Conservation (phyloP, 1,284 basidiomycete genomes). For the Ceratobasidium sp. region DNA sequence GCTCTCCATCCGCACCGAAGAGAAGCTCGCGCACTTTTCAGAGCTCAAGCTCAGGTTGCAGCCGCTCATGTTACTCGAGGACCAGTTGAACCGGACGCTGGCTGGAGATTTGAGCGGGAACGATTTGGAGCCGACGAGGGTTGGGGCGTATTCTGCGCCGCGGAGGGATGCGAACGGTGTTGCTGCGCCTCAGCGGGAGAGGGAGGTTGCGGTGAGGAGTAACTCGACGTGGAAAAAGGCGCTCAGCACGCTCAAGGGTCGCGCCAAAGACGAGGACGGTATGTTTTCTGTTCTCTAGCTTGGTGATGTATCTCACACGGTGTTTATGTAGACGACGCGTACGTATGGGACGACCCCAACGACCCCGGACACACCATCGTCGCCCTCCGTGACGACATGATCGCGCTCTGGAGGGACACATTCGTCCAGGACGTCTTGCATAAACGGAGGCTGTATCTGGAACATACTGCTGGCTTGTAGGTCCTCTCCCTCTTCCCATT, state of each 20-base stretch:
- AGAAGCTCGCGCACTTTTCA: constrained; percentile 62
- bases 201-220: constrained; percentile 73
- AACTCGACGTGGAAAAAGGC: constrained; percentile 80
- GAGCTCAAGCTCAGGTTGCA: constrained; percentile 70
- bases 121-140: constrained; percentile 67
- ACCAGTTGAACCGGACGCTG: constrained; percentile 72
- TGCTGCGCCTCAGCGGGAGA: constrained; percentile 51
- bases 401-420: constrained; percentile 76
- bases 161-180: constrained; percentile 56
- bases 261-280: constrained; percentile 27
- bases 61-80: constrained; percentile 76
- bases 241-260: constrained; percentile 55
- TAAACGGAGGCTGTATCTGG: constrained; percentile 73
- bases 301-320: too few species aligned
- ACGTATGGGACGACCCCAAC: constrained; percentile 61
- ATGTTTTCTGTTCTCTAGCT: too few species aligned
- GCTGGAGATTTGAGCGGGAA: constrained; percentile 63
- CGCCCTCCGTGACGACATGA: constrained; percentile 71
- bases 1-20: constrained; percentile 43
- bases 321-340: constrained; percentile 62
- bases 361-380: constrained; percentile 80
- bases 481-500: constrained; percentile 54
- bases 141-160: constrained; percentile 57
- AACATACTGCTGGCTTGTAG: constrained; percentile 86
- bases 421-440: constrained; percentile 70